Evolutionary conservation across 2,329 filamentous ascomycete genomes (phyloP).

Genomic region (Penicillium sp.): DNA sequence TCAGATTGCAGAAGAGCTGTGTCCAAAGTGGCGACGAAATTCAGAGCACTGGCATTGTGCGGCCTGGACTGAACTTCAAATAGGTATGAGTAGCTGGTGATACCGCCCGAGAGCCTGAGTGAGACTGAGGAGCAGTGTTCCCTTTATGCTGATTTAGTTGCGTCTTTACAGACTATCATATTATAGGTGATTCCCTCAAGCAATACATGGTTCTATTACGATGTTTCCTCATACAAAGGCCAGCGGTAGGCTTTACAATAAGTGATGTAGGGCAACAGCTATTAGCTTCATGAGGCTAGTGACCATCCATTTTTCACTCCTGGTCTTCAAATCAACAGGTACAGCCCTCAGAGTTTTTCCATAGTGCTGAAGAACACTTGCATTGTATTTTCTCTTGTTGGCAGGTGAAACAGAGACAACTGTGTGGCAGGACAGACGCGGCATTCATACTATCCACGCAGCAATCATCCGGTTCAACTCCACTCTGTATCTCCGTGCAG

Average conservation of each 20-base stretch:
- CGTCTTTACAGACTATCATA: background rate
- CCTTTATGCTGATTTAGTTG: background rate
- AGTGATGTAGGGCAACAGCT: too few relatives aligned
- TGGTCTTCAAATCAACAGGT: background rate
- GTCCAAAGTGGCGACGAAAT: background rate
- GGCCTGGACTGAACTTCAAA: conserved; percentile 2
- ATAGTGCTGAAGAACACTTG: background rate
- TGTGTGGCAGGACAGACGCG: background rate
- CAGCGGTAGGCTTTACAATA: too few relatives aligned
- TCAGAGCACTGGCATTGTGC: conserved; percentile 1
- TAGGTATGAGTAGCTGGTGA: background rate
- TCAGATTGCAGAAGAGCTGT: background rate
- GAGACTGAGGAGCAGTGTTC: background rate
- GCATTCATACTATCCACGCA: background rate
- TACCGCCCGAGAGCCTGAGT: background rate
- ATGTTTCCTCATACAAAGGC: background rate
- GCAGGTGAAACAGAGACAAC: background rate
- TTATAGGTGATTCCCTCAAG: background rate
- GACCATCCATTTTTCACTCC: background rate
- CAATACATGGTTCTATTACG: background rate
- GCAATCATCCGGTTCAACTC: background rate
- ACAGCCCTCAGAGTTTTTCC: background rate
- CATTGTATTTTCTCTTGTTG: background rate
- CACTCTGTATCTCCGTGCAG: background rate
- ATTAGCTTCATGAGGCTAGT: background rate